These are phyloP conservation scores for Sporisorium graminicola DNA, from an alignment of 1,284 basidiomycete genomes.

Conservation along the genomic window DNA sequence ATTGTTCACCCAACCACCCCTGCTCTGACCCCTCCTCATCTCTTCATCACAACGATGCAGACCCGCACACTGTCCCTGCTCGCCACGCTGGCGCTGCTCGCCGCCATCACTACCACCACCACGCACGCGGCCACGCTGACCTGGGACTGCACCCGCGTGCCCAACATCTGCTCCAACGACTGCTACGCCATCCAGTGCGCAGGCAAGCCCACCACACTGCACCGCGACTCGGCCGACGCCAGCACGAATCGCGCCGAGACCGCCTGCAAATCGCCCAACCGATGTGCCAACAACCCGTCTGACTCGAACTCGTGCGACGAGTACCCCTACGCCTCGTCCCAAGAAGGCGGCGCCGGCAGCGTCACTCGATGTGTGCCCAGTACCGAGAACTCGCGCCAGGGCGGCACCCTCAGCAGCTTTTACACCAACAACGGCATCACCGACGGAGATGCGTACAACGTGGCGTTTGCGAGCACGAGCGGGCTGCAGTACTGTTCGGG, in stretches of 20 bases:
- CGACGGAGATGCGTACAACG: constrained; percentile 51
- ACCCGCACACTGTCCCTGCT: not conserved
- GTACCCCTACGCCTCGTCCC: constrained; percentile 53
- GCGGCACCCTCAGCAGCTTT: constrained; percentile 47
- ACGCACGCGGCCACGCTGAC: constrained; percentile 39
- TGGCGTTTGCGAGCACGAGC: constrained; percentile 37
- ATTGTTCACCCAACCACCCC: too few relatives aligned
- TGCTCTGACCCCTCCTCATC: too few relatives aligned
- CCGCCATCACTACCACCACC: not conserved
- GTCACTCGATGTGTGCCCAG: constrained; percentile 52
- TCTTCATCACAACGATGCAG: not conserved
- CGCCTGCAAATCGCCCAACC: constrained; percentile 54
- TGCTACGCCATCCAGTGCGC: constrained; percentile 55
- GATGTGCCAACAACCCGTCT: constrained; percentile 39
- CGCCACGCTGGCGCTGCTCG: constrained; percentile 5
- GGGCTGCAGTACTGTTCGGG: constrained; percentile 51
- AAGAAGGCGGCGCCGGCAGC: constrained; percentile 52
- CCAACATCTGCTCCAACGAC: constrained; percentile 61
- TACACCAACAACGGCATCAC: constrained; percentile 40
- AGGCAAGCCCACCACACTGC: constrained; percentile 50
- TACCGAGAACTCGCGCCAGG: constrained; percentile 54
- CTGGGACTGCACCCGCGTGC: constrained; percentile 56
- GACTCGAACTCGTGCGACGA: constrained; percentile 56
- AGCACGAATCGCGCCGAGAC: constrained; percentile 44
- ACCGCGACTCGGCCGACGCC: constrained; percentile 50